Conservation (phyloP, 2,329 filamentous ascomycete species). For the Claviceps maximensis region DNA sequence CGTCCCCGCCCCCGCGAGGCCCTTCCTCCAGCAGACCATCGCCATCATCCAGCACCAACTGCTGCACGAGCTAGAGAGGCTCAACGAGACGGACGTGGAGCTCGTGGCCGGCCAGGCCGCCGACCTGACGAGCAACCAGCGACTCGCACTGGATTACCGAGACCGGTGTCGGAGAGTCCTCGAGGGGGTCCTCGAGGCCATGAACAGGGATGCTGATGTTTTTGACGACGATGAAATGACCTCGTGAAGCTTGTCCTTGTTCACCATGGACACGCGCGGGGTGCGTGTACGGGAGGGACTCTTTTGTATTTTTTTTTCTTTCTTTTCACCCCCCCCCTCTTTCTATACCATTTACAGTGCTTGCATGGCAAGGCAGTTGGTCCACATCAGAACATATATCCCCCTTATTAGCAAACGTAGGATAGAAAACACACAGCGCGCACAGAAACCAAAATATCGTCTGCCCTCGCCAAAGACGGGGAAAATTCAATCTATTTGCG, state of each 20-base stretch:
- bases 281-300: no score
- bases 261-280: neutral
- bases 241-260: neutral
- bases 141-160: slow-evolving; percentile 35
- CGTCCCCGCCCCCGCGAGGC: slow-evolving; percentile 15
- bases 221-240: slow-evolving; percentile 8
- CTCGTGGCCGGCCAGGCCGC: slow-evolving; percentile 25
- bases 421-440: no score
- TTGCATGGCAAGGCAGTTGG: no score
- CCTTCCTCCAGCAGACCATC: slow-evolving; percentile 21
- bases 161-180: slow-evolving; percentile 34
- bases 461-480: no score
- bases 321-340: no score
- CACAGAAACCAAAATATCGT: no score
- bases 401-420: no score
- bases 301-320: neutral
- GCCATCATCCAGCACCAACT: slow-evolving; percentile 31
- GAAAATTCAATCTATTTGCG: no score
- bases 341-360: no score
- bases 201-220: slow-evolving; percentile 20
- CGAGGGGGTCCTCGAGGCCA: slow-evolving; percentile 28
- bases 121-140: slow-evolving; percentile 30
- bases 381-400: no score
- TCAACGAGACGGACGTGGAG: slow-evolving; percentile 34
- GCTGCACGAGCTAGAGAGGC: slow-evolving; percentile 27